These are phyloP conservation scores for Polytolypa hystricis DNA, from an alignment of 2,329 filamentous ascomycete genomes.

Conservation along the genomic window DNA sequence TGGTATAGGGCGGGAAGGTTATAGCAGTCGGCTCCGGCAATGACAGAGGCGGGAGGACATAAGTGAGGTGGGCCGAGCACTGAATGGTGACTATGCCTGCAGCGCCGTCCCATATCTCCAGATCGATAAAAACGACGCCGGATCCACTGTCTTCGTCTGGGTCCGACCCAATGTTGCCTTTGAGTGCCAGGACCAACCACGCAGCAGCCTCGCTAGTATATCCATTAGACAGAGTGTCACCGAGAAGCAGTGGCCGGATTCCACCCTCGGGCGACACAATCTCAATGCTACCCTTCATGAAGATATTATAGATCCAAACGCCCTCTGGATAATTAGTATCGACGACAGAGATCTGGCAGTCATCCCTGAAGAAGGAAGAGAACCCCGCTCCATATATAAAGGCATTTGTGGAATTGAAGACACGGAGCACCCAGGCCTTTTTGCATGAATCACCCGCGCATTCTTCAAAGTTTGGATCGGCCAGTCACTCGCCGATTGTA, in stretches of 20 bases:
- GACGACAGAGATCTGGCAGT: constrained; percentile 39
- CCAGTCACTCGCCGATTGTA: too few relatives aligned
- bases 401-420: constrained; percentile 46
- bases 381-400: constrained; percentile 53
- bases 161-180: too few relatives aligned
- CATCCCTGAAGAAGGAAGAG: constrained; percentile 54
- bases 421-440: constrained; percentile 52
- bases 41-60: constrained; percentile 5
- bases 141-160: constrained; percentile 1
- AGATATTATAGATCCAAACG: constrained; percentile 16
- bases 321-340: constrained; percentile 38
- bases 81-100: neutral
- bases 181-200: constrained; percentile 4
- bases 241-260: neutral
- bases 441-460: constrained; percentile 39
- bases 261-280: neutral
- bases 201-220: constrained; percentile 4
- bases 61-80: constrained; percentile 3
- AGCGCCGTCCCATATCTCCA: constrained; percentile 3
- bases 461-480: too few relatives aligned
- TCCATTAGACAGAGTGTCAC: neutral
- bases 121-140: constrained; percentile 5
- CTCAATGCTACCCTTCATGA: constrained; percentile 14
- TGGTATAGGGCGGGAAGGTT: constrained; percentile 4
- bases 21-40: constrained; percentile 4